Evolutionary conservation across 2,329 filamentous ascomycete species (phyloP).

Genomic region (Colletotrichum echinochloae): DNA sequence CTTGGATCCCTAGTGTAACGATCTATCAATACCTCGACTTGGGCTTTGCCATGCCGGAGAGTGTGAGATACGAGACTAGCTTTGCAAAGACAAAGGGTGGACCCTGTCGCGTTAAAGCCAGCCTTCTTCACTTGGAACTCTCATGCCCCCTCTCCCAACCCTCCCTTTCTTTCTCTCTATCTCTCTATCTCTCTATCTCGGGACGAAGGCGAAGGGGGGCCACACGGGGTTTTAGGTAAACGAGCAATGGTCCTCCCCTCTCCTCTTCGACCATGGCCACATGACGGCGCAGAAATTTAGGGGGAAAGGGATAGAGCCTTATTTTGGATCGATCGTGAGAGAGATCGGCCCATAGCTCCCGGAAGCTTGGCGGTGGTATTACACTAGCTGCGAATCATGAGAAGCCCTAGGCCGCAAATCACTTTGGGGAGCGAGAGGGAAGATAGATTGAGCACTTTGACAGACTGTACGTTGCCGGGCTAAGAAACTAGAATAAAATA

Average conservation of each 20-base stretch:
- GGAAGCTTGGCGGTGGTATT: conserved; percentile 9
- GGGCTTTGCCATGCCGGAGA: too few relatives aligned
- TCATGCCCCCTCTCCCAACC: not conserved
- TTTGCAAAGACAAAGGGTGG: not conserved
- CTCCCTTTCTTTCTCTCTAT: too few relatives aligned
- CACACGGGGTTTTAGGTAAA: not conserved
- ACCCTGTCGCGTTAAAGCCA: not conserved
- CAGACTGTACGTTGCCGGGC: not conserved
- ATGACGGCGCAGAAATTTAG: not conserved
- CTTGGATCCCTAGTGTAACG: not conserved
- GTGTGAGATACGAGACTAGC: too few relatives aligned
- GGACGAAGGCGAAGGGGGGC: not conserved
- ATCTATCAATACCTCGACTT: too few relatives aligned
- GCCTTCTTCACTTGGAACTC: not conserved
- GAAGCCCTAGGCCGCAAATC: too few relatives aligned
- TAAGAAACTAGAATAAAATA: not conserved
- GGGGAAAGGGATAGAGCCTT: not conserved
- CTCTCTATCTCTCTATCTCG: not conserved
- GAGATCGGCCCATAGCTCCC: not conserved
- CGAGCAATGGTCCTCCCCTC: not conserved
- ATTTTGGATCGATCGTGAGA: not conserved
- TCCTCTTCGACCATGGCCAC: not conserved
- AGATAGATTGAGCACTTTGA: not conserved
- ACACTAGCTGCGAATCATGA: not conserved
- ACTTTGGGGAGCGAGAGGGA: too few relatives aligned